These are phyloP conservation scores for Raphanus hybrid DNA, from an alignment of 441 rosid genomes.

Conservation along the genomic window DNA sequence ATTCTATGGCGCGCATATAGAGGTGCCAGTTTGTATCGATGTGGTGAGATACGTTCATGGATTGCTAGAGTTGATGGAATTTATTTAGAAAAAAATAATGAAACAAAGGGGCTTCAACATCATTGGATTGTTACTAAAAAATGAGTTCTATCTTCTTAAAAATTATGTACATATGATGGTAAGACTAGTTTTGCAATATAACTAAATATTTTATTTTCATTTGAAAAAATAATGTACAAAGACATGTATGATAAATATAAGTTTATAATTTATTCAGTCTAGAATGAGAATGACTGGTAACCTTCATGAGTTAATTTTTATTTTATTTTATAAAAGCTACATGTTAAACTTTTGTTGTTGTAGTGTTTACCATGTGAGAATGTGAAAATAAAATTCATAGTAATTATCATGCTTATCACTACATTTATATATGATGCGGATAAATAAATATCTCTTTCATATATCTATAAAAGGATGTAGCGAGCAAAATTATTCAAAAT, in stretches of 20 bases:
- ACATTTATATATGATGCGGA: no score
- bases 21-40: background rate
- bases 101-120: background rate
- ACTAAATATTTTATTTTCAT: background rate
- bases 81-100: background rate
- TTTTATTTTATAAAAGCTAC: no score
- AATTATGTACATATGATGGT: background rate
- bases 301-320: background rate
- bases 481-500: no score
- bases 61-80: constrained; percentile 1
- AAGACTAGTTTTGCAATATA: background rate
- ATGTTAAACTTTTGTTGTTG: background rate
- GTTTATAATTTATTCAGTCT: background rate
- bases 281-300: background rate
- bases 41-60: constrained; percentile 10
- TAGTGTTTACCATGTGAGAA: background rate
- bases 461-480: no score
- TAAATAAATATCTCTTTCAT: no score
- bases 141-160: background rate
- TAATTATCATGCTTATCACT: background rate
- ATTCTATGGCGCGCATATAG: background rate
- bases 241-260: background rate
- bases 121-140: background rate
- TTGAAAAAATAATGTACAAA: background rate
- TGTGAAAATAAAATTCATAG: background rate